phyloP scores from a whole-genome alignment of 345 rosid species.

The Gossypium bickii region DNA sequence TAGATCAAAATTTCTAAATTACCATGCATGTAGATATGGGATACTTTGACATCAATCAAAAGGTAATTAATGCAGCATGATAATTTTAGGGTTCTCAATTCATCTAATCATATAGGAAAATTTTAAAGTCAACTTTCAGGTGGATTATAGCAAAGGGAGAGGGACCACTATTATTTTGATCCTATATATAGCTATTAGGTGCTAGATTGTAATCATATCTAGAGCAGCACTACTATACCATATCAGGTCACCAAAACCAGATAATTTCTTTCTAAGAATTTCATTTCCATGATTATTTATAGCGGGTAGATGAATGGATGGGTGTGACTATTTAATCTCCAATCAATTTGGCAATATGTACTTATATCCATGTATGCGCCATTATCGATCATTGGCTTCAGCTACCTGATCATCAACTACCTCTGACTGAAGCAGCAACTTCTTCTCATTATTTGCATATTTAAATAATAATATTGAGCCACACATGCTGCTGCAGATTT shows the following conservation, averaged over 20 bases:
- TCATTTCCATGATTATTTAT: not conserved
- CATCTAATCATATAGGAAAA: not conserved
- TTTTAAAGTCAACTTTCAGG: not conserved
- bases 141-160: not conserved
- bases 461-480: not conserved
- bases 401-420: not conserved
- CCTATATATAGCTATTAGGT: not conserved
- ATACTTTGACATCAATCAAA: not conserved
- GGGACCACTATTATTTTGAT: conserved; percentile 8
- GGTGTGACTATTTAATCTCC: not conserved
- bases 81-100: not conserved
- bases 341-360: not conserved
- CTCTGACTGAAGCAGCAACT: not conserved
- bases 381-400: not conserved
- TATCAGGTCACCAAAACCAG: conserved; percentile 1
- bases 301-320: not conserved
- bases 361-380: not conserved
- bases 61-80: not conserved
- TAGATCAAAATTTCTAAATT: no score
- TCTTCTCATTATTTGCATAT: not conserved
- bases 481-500: no score
- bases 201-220: conserved; percentile 15
- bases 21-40: no score
- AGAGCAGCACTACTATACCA: not conserved
- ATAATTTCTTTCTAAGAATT: not conserved